Conservation (phyloP, 2,329 filamentous ascomycete genomes). For the Chrysoporthe puriensis region DNA sequence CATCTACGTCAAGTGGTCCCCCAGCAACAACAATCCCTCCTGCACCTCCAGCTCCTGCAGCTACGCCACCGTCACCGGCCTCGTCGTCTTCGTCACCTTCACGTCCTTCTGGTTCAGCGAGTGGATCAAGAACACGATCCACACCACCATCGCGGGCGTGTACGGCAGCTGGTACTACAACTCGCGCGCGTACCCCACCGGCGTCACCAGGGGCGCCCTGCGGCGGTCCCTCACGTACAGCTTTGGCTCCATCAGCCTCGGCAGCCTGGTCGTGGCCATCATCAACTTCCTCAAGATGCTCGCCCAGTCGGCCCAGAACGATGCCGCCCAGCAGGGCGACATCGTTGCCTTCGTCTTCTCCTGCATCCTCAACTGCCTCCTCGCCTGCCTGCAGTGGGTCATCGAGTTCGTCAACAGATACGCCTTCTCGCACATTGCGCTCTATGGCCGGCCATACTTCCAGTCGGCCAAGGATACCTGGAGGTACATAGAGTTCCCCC, state of each 20-base stretch:
- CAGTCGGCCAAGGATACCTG: slow-evolving; percentile 87
- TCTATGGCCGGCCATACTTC: slow-evolving; percentile 90
- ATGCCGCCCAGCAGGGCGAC: slow-evolving; percentile 69
- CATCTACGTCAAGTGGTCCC: slow-evolving; percentile 83
- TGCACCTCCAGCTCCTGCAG: slow-evolving; percentile 66
- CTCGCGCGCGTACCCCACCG: slow-evolving; percentile 69
- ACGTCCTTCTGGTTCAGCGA: slow-evolving; percentile 94
- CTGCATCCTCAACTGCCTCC: slow-evolving; percentile 76
- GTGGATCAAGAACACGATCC: slow-evolving; percentile 91
- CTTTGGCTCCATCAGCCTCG: slow-evolving; percentile 88
- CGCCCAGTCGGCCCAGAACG: slow-evolving; percentile 75
- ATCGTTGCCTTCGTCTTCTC: slow-evolving; percentile 68
- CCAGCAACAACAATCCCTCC: slow-evolving; percentile 55
- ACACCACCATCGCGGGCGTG: slow-evolving; percentile 83
- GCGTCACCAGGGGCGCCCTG: slow-evolving; percentile 81
- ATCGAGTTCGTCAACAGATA: slow-evolving; percentile 90
- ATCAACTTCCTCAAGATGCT: slow-evolving; percentile 84
- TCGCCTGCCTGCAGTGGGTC: slow-evolving; percentile 80
- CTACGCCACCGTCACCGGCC: slow-evolving; percentile 76
- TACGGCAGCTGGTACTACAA: slow-evolving; percentile 96
- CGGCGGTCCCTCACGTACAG: slow-evolving; percentile 84
- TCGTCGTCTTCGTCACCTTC: slow-evolving; percentile 87
- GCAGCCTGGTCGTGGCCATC: slow-evolving; percentile 82
- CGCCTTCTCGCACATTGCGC: slow-evolving; percentile 88
- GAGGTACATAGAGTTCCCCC: slow-evolving; percentile 50